A percentile compares a stretch with the other conserved stretches of the same genome.
Evolutionary conservation across 2,329 filamentous ascomycete genomes (phyloP).

Genomic region (Lasiodiplodia gonubiensis): DNA sequence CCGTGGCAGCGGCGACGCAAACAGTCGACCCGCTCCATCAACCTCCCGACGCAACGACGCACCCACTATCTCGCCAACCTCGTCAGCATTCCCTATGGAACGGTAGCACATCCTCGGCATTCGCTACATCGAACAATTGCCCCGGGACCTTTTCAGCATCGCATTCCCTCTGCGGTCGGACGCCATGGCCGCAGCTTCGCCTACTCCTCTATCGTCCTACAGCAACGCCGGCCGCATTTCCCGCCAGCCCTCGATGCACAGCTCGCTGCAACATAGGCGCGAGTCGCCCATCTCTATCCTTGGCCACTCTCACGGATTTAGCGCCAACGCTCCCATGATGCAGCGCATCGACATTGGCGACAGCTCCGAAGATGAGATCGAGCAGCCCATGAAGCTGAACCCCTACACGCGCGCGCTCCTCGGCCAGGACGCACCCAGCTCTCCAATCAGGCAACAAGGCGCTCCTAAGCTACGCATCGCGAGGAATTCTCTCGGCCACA

Average conservation of each 20-base stretch:
- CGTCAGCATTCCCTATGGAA: conserved; percentile 46
- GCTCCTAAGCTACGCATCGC: conserved; percentile 46
- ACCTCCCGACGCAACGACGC: conserved; percentile 43
- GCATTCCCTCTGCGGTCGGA: conserved; percentile 23
- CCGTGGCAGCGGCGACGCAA: conserved; percentile 21
- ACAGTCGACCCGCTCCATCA: conserved; percentile 29
- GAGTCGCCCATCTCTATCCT: conserved; percentile 55
- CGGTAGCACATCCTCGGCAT: conserved; percentile 46
- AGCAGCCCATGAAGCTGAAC: conserved; percentile 86
- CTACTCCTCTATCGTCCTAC: conserved; percentile 48
- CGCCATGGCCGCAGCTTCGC: conserved; percentile 48
- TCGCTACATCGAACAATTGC: conserved; percentile 39
- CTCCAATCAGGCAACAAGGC: conserved; percentile 39
- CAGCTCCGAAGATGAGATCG: conserved; percentile 92
- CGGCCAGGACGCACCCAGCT: conserved; percentile 52
- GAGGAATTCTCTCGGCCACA: conserved; percentile 43
- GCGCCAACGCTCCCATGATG: conserved; percentile 52
- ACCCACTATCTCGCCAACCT: conserved; percentile 34
- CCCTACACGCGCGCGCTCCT: conserved; percentile 88
- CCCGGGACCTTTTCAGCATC: conserved; percentile 16
- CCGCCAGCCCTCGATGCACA: conserved; percentile 42
- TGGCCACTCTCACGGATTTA: conserved; percentile 52
- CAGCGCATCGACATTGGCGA: conserved; percentile 68
- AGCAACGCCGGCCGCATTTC: conserved; percentile 40
- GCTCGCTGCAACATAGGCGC: conserved; percentile 42